Conservation (phyloP, 2,329 filamentous ascomycete genomes). For the Nothopassalora personata region DNA sequence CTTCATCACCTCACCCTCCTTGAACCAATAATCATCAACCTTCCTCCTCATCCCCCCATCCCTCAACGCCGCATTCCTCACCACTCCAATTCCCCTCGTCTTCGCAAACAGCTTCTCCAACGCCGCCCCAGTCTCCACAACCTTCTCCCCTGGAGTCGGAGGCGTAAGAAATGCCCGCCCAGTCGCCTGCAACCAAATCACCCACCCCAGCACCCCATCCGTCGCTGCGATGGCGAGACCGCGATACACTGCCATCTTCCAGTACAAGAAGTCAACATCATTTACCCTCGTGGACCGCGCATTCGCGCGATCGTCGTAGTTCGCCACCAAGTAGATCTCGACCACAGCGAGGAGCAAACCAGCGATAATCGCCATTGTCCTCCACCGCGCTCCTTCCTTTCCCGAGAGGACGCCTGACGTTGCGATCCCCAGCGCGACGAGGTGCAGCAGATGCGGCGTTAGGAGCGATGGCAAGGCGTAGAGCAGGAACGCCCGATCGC, state of each 20-base stretch:
- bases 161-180: slow-evolving; percentile 68
- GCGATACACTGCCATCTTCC: slow-evolving; percentile 61
- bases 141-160: slow-evolving; percentile 57
- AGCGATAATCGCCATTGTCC: slow-evolving; percentile 61
- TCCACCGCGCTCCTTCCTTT: slow-evolving; percentile 61
- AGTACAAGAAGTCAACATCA: slow-evolving; percentile 67
- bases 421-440: slow-evolving; percentile 63
- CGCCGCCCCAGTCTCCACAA: slow-evolving; percentile 54
- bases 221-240: slow-evolving; percentile 59
- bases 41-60: slow-evolving; percentile 65
- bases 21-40: slow-evolving; percentile 71
- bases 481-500: slow-evolving; percentile 64
- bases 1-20: slow-evolving; percentile 66
- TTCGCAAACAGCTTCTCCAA: slow-evolving; percentile 60
- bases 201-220: slow-evolving; percentile 57
- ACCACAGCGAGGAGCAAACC: slow-evolving; percentile 53
- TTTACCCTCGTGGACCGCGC: slow-evolving; percentile 52
- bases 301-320: slow-evolving; percentile 63
- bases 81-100: slow-evolving; percentile 65
- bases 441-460: slow-evolving; percentile 73
- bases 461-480: slow-evolving; percentile 73
- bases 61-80: slow-evolving; percentile 73
- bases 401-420: slow-evolving; percentile 67
- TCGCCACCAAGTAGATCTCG: slow-evolving; percentile 62
- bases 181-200: slow-evolving; percentile 73